Evolutionary conservation across 2,329 filamentous ascomycete genomes (phyloP).

Genomic region (Aspergillus eucalypticola): DNA sequence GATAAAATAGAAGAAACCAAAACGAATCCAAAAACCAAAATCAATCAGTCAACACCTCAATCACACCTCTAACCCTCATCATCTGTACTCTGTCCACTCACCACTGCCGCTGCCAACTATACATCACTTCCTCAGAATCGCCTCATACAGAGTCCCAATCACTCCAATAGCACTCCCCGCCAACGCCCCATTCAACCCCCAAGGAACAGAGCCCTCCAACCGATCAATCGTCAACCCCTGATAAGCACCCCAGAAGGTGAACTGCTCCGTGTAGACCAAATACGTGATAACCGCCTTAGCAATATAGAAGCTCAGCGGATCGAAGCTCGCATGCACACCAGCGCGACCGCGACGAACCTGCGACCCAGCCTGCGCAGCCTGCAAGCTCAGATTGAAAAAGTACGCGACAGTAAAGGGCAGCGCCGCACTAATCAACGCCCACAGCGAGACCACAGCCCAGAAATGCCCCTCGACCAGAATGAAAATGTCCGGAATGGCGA

Average conservation of each 20-base stretch:
- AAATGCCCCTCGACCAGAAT: slow-evolving; percentile 72
- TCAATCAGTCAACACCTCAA: too few species aligned
- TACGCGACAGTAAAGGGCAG: slow-evolving; percentile 74
- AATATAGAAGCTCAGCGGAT: slow-evolving; percentile 88
- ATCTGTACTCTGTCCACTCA: background rate
- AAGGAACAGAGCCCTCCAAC: slow-evolving; percentile 42
- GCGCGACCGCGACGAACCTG: slow-evolving; percentile 16
- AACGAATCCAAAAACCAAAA: too few species aligned
- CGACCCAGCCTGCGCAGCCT: slow-evolving; percentile 36
- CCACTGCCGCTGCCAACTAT: background rate
- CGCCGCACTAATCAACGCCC: slow-evolving; percentile 70
- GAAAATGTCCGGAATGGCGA: slow-evolving; percentile 80
- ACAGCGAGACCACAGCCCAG: slow-evolving; percentile 79
- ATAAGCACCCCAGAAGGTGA: slow-evolving; percentile 41
- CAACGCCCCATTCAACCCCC: slow-evolving; percentile 42
- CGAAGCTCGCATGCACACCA: slow-evolving; percentile 52
- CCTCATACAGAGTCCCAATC: slow-evolving; percentile 48
- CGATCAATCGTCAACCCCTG: slow-evolving; percentile 37
- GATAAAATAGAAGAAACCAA: too few species aligned
- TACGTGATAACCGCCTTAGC: slow-evolving; percentile 80
- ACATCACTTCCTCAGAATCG: slow-evolving; percentile 44
- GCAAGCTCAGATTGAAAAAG: slow-evolving; percentile 82
- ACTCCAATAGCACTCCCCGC: slow-evolving; percentile 44
- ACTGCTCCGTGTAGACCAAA: slow-evolving; percentile 67
- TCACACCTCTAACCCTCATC: too few species aligned